Percentiles rank a stretch among this genome's conserved stretches.
Evolutionary conservation across 305 asterid genomes (phyloP).

Genomic region (Coffea humblotiana): DNA sequence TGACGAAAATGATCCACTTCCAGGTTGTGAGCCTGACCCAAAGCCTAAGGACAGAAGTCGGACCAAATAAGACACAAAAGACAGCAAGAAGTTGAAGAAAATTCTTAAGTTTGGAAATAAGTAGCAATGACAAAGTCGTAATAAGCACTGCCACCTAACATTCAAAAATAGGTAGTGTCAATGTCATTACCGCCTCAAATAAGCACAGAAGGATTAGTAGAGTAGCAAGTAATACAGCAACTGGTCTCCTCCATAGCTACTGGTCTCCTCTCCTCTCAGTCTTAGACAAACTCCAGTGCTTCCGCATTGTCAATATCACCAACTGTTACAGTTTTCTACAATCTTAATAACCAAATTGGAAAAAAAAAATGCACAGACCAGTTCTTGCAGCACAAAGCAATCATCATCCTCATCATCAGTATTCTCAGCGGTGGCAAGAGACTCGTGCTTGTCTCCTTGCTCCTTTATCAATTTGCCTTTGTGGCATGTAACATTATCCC

Average conservation of each 20-base stretch:
- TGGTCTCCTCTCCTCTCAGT: background rate
- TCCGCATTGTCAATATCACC: background rate
- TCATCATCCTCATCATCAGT: background rate
- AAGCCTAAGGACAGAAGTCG: no score
- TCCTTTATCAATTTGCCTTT: slow-evolving; percentile 16
- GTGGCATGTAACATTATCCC: slow-evolving; percentile 9
- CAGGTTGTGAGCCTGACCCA: no score
- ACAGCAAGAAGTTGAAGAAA: no score
- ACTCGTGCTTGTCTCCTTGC: slow-evolving; percentile 6
- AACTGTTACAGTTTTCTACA: background rate
- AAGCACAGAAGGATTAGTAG: background rate
- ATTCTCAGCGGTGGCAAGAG: background rate
- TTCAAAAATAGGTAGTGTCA: background rate
- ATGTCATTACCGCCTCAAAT: background rate
- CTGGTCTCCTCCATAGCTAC: background rate
- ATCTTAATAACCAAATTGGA: background rate
- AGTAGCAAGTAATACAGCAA: background rate
- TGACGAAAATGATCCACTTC: no score
- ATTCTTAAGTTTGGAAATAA: no score
- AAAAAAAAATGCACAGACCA: background rate
- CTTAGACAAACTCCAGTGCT: background rate
- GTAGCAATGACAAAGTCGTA: no score
- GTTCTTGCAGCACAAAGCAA: background rate
- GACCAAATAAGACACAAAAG: no score
- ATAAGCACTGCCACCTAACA: slow-evolving; percentile 8